These are phyloP conservation scores for Oryza coarctata DNA, from an alignment of 176 grass and related monocot species.

Conservation along the genomic window DNA sequence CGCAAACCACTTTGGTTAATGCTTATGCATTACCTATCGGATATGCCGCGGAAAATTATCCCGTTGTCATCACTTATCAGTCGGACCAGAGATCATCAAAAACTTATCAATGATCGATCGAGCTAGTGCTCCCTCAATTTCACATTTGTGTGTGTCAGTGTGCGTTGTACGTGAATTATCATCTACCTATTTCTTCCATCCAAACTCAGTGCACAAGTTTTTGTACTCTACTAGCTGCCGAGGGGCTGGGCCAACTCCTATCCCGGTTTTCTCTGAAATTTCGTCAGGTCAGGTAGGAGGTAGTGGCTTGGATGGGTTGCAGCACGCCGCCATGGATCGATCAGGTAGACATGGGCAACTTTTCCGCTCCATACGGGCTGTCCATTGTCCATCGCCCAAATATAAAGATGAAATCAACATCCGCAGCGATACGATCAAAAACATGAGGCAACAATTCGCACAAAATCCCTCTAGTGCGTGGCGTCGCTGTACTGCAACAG, in stretches of 20 bases:
- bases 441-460: slow-evolving; percentile 12
- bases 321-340: slow-evolving; percentile 16
- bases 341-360: background rate
- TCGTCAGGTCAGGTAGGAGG: background rate
- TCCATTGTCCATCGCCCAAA: background rate
- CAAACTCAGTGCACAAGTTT: slow-evolving; percentile 30
- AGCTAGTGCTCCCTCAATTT: background rate
- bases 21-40: background rate
- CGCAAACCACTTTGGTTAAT: background rate
- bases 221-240: slow-evolving; percentile 39
- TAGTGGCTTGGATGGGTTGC: background rate
- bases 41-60: slow-evolving; percentile 16
- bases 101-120: background rate
- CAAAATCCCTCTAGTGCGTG: slow-evolving; percentile 32
- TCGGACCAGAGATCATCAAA: background rate
- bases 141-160: slow-evolving; percentile 2
- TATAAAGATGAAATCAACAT: background rate
- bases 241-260: background rate
- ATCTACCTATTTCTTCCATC: slow-evolving; percentile 10
- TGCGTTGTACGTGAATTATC: background rate
- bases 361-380: background rate
- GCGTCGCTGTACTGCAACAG: slow-evolving; percentile 49
- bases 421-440: background rate
- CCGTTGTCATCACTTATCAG: background rate
- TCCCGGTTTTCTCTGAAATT: slow-evolving; percentile 6